Percentiles rank a stretch among this genome's conserved stretches.
Evolutionary conservation across 129 eudicot genomes (phyloP).

Genomic region (Oenanthe sinensis): DNA sequence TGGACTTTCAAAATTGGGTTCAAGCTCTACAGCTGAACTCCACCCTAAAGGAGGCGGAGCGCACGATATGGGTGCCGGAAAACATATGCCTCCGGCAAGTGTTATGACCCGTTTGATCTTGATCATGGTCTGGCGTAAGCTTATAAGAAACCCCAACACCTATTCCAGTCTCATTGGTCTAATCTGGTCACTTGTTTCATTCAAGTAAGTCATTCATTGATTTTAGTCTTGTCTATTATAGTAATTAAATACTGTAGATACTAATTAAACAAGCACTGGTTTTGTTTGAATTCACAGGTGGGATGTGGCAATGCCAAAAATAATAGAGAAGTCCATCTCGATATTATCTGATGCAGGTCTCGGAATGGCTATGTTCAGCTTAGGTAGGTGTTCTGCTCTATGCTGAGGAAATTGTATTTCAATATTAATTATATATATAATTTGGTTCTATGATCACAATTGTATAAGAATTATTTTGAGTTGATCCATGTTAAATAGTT

Average conservation of each 20-base stretch:
- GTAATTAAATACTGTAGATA: not conserved
- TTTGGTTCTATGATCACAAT: too few relatives aligned
- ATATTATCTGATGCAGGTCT: slow-evolving; percentile 97
- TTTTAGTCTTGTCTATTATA: not conserved
- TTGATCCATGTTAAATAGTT: too few relatives aligned
- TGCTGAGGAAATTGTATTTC: not conserved
- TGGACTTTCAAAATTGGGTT: slow-evolving; percentile 43
- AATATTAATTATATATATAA: not conserved
- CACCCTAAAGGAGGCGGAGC: slow-evolving; percentile 41
- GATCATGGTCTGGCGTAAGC: slow-evolving; percentile 98
- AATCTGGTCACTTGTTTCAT: slow-evolving; percentile 72
- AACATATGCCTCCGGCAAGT: slow-evolving; percentile 92
- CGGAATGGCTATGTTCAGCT: slow-evolving; percentile 99
- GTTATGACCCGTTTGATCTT: slow-evolving; percentile 88
- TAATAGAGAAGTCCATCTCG: slow-evolving; percentile 60
- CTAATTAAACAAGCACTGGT: not conserved
- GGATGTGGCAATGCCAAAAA: slow-evolving; percentile 80
- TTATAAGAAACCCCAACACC: slow-evolving; percentile 93
- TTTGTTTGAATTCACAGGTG: slow-evolving; percentile 44
- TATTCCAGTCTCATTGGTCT: slow-evolving; percentile 92
- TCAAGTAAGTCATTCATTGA: slow-evolving; percentile 30
- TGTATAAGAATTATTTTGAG: too few relatives aligned
- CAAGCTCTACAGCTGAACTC: slow-evolving; percentile 59
- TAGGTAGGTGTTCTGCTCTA: slow-evolving; percentile 40
- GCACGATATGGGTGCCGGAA: slow-evolving; percentile 31